phyloP scores from a whole-genome alignment of 768 basidiomycete species.

The Lactarius evosmus region DNA sequence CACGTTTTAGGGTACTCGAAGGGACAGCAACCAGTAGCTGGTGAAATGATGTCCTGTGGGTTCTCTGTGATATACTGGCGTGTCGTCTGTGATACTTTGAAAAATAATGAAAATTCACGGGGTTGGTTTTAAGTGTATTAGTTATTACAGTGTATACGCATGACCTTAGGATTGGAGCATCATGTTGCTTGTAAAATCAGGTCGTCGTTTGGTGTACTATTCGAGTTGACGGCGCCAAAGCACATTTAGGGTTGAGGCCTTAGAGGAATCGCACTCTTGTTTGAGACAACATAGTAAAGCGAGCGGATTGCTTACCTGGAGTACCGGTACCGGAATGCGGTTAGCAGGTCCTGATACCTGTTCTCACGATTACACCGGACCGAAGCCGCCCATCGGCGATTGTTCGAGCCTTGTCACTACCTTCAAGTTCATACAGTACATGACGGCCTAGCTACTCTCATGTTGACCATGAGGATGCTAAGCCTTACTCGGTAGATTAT shows the following conservation, averaged over 20 bases:
- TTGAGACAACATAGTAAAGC: neutral
- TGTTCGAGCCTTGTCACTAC: too few relatives aligned
- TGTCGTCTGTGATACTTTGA: neutral
- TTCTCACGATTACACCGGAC: too few relatives aligned
- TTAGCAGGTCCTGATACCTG: too few relatives aligned
- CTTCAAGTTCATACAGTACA: too few relatives aligned
- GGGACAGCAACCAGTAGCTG: neutral
- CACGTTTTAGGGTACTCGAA: neutral
- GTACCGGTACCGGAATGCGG: neutral
- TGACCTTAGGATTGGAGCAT: neutral
- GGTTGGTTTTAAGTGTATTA: too few relatives aligned
- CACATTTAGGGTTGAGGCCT: neutral
- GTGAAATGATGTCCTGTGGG: neutral
- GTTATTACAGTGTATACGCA: neutral
- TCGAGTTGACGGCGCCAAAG: neutral
- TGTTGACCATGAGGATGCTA: slow-evolving; percentile 5
- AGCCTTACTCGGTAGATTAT: neutral
- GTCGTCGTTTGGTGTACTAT: neutral
- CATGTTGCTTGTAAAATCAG: neutral
- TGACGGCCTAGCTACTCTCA: neutral
- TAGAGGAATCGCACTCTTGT: slow-evolving; percentile 14
- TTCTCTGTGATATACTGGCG: neutral
- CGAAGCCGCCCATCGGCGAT: too few relatives aligned
- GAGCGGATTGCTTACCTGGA: slow-evolving; percentile 9
- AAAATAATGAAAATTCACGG: too few relatives aligned